Evolutionary conservation across 108 stramenopile species (phyloP).

Genomic region (Skeletonema potamos): DNA sequence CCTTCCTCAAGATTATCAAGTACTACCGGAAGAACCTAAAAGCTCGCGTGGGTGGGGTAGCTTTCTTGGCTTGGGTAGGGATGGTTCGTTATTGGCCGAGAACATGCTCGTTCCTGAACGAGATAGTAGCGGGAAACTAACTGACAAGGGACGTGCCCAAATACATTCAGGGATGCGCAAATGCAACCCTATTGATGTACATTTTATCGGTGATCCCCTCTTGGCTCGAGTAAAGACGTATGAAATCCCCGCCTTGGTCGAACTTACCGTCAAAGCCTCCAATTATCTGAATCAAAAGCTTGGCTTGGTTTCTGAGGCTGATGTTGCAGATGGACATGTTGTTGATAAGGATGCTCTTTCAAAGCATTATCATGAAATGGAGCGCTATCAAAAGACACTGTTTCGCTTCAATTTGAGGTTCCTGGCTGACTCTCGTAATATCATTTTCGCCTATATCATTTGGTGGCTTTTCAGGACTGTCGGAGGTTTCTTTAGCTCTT

Average conservation of each 20-base stretch:
- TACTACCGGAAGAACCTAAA: conserved; percentile 30
- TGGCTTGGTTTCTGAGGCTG: conserved; percentile 31
- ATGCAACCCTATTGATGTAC: conserved; percentile 65
- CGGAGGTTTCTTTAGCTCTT: not conserved
- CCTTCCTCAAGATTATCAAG: conserved; percentile 61
- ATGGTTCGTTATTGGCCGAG: not conserved
- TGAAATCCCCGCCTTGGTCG: conserved; percentile 66
- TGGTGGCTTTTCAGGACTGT: conserved; percentile 28
- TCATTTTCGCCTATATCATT: conserved; percentile 34
- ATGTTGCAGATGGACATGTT: not conserved
- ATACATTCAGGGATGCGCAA: conserved; percentile 52
- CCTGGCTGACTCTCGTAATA: conserved; percentile 78
- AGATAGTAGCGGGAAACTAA: conserved; percentile 50
- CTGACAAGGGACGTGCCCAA: conserved; percentile 58
- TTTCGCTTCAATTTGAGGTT: conserved; percentile 80
- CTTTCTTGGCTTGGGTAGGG: conserved; percentile 6
- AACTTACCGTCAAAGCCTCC: conserved; percentile 44
- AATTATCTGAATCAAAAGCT: conserved; percentile 56
- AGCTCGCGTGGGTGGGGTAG: not conserved
- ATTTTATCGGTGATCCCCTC: conserved; percentile 71
- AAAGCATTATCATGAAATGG: conserved; percentile 38
- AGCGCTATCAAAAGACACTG: conserved; percentile 31
- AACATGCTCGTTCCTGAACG: conserved; percentile 31
- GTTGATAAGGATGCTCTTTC: conserved; percentile 8
- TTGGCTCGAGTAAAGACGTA: conserved; percentile 51